Conservation (phyloP, 495 filamentous ascomycete species). For the Bathelium albidoporum region DNA sequence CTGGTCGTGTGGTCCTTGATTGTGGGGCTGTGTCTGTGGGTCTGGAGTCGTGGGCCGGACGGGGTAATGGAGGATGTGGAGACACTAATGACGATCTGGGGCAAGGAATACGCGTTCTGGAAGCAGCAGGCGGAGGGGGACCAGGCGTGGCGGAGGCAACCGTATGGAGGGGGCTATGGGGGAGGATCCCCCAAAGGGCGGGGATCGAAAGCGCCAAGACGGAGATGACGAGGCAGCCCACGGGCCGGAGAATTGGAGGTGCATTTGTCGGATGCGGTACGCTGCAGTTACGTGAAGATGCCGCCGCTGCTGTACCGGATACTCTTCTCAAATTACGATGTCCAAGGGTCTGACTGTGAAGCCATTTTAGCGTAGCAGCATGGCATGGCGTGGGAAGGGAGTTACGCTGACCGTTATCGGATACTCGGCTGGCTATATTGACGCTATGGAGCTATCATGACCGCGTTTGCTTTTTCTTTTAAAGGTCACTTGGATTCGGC, state of each 20-base stretch:
- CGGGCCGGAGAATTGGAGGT: neutral
- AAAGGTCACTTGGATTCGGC: slow-evolving; percentile 1
- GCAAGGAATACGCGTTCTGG: slow-evolving; percentile 36
- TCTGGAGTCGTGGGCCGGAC: slow-evolving; percentile 56
- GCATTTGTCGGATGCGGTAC: neutral
- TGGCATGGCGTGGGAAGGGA: neutral
- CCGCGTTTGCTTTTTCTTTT: neutral
- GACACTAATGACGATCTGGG: slow-evolving; percentile 44
- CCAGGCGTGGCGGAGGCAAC: slow-evolving; percentile 9
- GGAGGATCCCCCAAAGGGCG: neutral
- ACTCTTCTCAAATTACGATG: neutral
- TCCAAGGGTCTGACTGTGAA: neutral
- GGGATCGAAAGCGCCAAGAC: neutral
- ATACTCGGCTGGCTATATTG: neutral
- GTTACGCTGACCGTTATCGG: neutral
- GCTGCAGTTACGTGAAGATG: neutral
- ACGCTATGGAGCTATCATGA: neutral
- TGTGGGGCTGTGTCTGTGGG: slow-evolving; percentile 38
- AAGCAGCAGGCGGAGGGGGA: slow-evolving; percentile 14
- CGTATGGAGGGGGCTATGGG: slow-evolving; percentile 7
- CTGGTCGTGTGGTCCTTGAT: slow-evolving; percentile 51
- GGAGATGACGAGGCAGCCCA: neutral
- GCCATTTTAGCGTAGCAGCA: slow-evolving; percentile 3
- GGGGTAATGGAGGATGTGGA: slow-evolving; percentile 46
- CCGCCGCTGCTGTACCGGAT: neutral